Evolutionary conservation across 345 rosid species (phyloP).

Genomic region (Viola odorata): DNA sequence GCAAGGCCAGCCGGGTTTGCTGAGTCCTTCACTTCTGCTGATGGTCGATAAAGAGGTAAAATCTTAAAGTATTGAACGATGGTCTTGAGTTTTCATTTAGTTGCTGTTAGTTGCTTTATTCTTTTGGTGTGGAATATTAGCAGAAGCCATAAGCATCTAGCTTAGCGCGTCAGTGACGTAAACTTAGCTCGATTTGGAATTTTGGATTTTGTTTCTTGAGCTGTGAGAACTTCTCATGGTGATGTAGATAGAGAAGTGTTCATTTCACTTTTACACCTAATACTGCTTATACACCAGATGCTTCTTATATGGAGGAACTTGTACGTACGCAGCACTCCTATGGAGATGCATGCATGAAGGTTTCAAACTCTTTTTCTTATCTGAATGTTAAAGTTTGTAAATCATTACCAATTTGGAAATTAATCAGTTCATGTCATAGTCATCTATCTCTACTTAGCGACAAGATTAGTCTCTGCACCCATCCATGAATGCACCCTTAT

Average conservation of each 20-base stretch:
- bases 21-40: constrained; percentile 35
- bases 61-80: background rate
- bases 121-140: background rate
- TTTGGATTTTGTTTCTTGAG: background rate
- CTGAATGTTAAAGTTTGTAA: too few species aligned
- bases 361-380: too few species aligned
- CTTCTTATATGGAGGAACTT: background rate
- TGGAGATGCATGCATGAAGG: too few species aligned
- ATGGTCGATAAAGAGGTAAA: constrained; percentile 30
- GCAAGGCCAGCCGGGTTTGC: constrained; percentile 39
- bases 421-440: too few species aligned
- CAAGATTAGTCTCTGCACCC: too few species aligned
- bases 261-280: background rate
- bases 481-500: too few species aligned
- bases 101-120: background rate
- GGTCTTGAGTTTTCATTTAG: background rate
- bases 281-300: background rate
- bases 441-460: too few species aligned
- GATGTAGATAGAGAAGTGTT: constrained; percentile 5
- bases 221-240: background rate
- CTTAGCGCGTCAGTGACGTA: background rate
- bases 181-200: background rate
- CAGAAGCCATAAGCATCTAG: background rate
- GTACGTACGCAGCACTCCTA: too few species aligned
- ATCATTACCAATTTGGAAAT: too few species aligned